A percentile compares a stretch with the other conserved stretches of the same genome.
Evolutionary conservation across 2,329 filamentous ascomycete genomes (phyloP).

Genomic region (Beauveria sp.): DNA sequence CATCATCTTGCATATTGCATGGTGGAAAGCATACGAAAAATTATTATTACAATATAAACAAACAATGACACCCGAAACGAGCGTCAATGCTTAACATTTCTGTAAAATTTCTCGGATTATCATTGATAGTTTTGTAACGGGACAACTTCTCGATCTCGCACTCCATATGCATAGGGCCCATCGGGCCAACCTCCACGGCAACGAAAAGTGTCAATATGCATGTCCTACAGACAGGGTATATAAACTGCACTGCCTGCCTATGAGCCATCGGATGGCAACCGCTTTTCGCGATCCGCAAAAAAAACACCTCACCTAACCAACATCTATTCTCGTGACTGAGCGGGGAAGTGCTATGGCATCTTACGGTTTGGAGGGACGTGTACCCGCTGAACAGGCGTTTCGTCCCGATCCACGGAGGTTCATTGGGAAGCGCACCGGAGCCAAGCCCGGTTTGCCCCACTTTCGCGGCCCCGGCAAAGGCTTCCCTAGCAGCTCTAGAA

Average conservation of each 20-base stretch:
- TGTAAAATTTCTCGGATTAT: no score
- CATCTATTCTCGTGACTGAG: background rate
- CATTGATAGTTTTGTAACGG: background rate
- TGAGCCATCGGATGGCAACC: no score
- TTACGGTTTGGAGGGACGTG: background rate
- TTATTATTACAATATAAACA: background rate
- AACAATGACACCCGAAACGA: background rate
- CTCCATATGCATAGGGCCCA: background rate
- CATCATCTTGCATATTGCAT: background rate
- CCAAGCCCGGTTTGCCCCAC: slow-evolving; percentile 4
- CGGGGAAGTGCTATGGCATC: background rate
- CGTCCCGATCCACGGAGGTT: slow-evolving; percentile 3
- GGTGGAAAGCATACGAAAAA: background rate
- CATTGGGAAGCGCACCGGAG: background rate
- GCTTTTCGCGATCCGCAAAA: background rate
- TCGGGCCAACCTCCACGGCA: background rate
- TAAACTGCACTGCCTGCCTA: no score
- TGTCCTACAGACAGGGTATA: background rate
- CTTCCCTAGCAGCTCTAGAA: background rate
- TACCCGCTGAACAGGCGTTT: background rate
- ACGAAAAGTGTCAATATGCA: background rate
- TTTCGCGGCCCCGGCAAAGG: slow-evolving; percentile 1
- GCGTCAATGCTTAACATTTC: background rate
- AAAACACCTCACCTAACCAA: background rate
- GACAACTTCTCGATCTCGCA: background rate